These are phyloP conservation scores for Mycena indigotica DNA, from an alignment of 768 basidiomycete species.

Conservation along the genomic window DNA sequence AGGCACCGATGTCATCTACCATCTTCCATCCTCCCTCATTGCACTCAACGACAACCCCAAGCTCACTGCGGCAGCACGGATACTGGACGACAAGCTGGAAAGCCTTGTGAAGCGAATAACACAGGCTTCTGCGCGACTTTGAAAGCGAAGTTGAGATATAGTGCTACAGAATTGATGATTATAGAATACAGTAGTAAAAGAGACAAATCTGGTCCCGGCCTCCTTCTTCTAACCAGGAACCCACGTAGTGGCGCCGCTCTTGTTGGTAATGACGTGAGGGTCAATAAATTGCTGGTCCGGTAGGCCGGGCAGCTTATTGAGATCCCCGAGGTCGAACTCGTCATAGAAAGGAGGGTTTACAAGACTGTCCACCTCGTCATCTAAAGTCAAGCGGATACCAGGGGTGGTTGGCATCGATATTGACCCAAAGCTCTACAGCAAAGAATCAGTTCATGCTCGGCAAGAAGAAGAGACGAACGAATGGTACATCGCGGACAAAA, in stretches of 20 bases:
- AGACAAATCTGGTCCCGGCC: neutral
- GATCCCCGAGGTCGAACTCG: neutral
- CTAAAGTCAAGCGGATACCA: no score
- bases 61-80: constrained; percentile 35
- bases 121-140: constrained; percentile 13
- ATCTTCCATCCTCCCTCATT: constrained; percentile 51
- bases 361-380: no score
- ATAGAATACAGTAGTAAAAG: neutral
- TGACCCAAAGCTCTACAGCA: neutral
- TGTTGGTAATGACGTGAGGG: no score
- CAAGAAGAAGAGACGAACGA: constrained; percentile 27
- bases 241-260: no score
- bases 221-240: neutral
- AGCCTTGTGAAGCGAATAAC: constrained; percentile 39
- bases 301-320: neutral
- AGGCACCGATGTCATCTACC: constrained; percentile 48
- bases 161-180: constrained; percentile 17
- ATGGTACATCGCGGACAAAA: constrained; percentile 29
- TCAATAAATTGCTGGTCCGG: no score
- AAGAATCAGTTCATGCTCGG: no score
- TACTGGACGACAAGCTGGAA: constrained; percentile 49
- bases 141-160: neutral
- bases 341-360: no score
- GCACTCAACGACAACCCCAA: constrained; percentile 32
- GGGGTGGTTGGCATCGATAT: constrained; percentile 1